Conservation (phyloP, 2,329 filamentous ascomycete genomes). For the Cercospora janseana region DNA sequence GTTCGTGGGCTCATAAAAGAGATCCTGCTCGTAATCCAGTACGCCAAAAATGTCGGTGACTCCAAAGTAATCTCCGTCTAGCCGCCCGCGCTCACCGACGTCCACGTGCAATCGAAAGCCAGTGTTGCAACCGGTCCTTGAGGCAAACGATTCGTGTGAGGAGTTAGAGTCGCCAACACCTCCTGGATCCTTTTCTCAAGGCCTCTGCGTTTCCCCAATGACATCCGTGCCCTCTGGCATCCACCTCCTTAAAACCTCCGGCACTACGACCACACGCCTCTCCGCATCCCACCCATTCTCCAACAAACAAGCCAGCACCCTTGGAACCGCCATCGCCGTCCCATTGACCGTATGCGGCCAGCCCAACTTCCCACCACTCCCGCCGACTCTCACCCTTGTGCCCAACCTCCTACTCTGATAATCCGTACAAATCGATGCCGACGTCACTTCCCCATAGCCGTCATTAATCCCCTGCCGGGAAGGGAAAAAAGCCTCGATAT, state of each 20-base stretch:
- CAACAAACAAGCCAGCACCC: constrained; percentile 82
- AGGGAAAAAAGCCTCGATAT: constrained; percentile 94
- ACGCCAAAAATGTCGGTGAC: too few relatives aligned
- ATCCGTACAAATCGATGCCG: constrained; percentile 86
- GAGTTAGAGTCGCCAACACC: too few relatives aligned
- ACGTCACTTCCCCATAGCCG: constrained; percentile 93
- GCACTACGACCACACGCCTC: constrained; percentile 66
- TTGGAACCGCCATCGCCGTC: constrained; percentile 85
- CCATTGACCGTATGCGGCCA: constrained; percentile 94
- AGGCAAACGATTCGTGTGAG: too few relatives aligned
- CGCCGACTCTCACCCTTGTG: constrained; percentile 65
- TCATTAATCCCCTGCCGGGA: constrained; percentile 62
- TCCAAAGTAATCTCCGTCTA: too few relatives aligned
- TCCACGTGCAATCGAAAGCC: too few relatives aligned
- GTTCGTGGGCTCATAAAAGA: too few relatives aligned
- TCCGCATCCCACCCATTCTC: constrained; percentile 86
- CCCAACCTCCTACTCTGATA: constrained; percentile 84
- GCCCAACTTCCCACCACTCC: constrained; percentile 54
- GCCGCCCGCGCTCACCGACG: too few relatives aligned
- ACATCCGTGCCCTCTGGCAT: constrained; percentile 55
- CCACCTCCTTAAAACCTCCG: constrained; percentile 74
- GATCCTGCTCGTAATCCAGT: too few relatives aligned
- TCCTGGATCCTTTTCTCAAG: too few relatives aligned
- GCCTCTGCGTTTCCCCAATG: constrained; percentile 9
- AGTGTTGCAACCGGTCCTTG: too few relatives aligned